Percentiles rank a stretch among this genome's conserved stretches.
These are phyloP conservation scores for Diplodia intermedia DNA, from an alignment of 2,329 filamentous ascomycete genomes.

Conservation along the genomic window DNA sequence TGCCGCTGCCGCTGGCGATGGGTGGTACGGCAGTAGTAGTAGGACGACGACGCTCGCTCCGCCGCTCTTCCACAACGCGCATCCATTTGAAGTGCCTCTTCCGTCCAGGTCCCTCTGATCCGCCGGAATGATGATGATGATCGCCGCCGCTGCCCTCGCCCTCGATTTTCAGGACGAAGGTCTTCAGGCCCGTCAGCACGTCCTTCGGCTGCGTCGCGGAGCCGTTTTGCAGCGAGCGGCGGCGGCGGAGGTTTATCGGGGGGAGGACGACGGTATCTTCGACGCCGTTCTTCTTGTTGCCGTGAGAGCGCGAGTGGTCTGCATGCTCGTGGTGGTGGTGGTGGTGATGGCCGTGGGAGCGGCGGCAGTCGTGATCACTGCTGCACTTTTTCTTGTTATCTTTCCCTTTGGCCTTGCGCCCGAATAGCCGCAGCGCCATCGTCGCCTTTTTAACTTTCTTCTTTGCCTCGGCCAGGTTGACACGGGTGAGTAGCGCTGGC, in stretches of 20 bases:
- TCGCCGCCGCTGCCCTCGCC: neutral
- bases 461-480: neutral
- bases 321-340: neutral
- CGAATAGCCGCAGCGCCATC: too few species aligned
- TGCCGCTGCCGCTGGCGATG: too few species aligned
- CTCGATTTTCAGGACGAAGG: neutral
- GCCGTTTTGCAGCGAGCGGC: neutral
- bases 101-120: too few species aligned
- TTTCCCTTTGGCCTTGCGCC: neutral
- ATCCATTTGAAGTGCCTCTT: neutral
- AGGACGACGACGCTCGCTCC: too few species aligned
- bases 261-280: too few species aligned
- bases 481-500: neutral
- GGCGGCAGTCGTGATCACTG: too few species aligned
- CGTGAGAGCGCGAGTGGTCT: too few species aligned
- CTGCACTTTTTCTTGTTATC: neutral
- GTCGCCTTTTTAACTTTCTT: too few species aligned
- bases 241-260: too few species aligned
- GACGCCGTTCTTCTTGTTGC: neutral
- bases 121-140: too few species aligned
- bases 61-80: neutral
- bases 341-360: neutral
- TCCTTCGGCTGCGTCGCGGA: neutral
- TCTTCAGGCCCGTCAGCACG: neutral
- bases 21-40: too few species aligned